A percentile compares a stretch with the other conserved stretches of the same genome.
Conservation (phyloP, 805 yeast genomes). For the Scheffersomyces ergatensis region DNA sequence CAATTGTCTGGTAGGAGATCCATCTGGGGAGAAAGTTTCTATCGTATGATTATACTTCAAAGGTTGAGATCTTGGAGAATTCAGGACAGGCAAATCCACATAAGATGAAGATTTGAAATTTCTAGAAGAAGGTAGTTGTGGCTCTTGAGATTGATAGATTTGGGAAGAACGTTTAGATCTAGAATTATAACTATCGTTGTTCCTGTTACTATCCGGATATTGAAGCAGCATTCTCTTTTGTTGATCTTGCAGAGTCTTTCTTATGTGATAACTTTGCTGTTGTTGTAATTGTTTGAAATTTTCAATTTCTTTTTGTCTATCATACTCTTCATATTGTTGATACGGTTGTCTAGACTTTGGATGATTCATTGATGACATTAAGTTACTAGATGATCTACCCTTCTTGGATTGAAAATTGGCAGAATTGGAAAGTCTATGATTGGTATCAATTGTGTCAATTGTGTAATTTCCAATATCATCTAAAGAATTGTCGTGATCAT, state of each 20-base stretch:
- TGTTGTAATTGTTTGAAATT: slow-evolving; percentile 26
- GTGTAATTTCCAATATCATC: slow-evolving; percentile 18
- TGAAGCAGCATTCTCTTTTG: slow-evolving; percentile 9
- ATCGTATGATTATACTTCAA: slow-evolving; percentile 20
- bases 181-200: neutral
- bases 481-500: slow-evolving; percentile 12
- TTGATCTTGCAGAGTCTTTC: slow-evolving; percentile 13
- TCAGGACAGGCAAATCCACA: slow-evolving; percentile 12
- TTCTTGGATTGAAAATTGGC: slow-evolving; percentile 7
- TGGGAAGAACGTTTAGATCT: neutral
- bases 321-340: slow-evolving; percentile 16
- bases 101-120: slow-evolving; percentile 13
- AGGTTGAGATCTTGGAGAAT: slow-evolving; percentile 3
- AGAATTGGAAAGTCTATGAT: slow-evolving; percentile 5
- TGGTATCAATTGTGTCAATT: slow-evolving; percentile 21
- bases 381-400: slow-evolving; percentile 11
- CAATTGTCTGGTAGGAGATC: slow-evolving; percentile 7
- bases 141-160: neutral
- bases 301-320: slow-evolving; percentile 29
- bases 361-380: slow-evolving; percentile 15
- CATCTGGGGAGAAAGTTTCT: slow-evolving; percentile 25
- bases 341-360: slow-evolving; percentile 13
- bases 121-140: neutral
- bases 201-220: slow-evolving; percentile 4
- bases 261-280: slow-evolving; percentile 26